Conservation (phyloP, 1,284 basidiomycete genomes). For the Melampsora americana region DNA sequence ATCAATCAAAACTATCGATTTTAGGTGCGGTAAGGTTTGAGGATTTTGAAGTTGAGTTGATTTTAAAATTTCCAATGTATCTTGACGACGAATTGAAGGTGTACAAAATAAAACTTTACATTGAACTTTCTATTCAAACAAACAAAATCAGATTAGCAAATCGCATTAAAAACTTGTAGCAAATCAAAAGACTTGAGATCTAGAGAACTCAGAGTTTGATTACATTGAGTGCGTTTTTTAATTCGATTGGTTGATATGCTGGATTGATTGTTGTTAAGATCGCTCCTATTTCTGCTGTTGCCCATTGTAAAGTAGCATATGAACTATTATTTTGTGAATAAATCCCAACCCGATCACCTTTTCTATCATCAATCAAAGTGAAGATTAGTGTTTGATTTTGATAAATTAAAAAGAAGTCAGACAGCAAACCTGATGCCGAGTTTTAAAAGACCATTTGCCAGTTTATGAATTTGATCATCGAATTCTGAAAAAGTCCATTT, state of each 20-base stretch:
- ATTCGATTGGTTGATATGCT: conserved; percentile 20
- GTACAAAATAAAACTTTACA: conserved; percentile 28
- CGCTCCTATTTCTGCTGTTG: conserved; percentile 30
- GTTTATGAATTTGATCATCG: conserved; percentile 11
- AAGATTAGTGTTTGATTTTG: not conserved
- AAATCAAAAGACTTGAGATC: no score
- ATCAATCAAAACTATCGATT: no score
- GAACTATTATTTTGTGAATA: not conserved
- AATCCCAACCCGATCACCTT: conserved; percentile 6
- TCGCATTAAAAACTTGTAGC: no score
- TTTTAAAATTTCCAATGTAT: no score
- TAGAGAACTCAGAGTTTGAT: not conserved
- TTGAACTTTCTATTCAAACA: conserved; percentile 27
- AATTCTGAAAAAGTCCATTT: conserved; percentile 16
- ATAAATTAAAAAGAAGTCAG: not conserved
- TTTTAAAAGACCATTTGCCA: conserved; percentile 17
- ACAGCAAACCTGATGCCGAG: conserved; percentile 21
- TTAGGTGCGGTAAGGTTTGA: no score
- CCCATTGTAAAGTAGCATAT: conserved; percentile 9
- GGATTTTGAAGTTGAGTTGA: no score
- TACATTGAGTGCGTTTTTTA: conserved; percentile 20
- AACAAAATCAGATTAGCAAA: not conserved
- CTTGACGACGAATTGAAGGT: not conserved
- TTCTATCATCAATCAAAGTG: not conserved
- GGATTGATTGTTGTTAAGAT: conserved; percentile 40